Conservation (phyloP, 192 early-diverging fungal species). For the Entomortierella lignicola region DNA sequence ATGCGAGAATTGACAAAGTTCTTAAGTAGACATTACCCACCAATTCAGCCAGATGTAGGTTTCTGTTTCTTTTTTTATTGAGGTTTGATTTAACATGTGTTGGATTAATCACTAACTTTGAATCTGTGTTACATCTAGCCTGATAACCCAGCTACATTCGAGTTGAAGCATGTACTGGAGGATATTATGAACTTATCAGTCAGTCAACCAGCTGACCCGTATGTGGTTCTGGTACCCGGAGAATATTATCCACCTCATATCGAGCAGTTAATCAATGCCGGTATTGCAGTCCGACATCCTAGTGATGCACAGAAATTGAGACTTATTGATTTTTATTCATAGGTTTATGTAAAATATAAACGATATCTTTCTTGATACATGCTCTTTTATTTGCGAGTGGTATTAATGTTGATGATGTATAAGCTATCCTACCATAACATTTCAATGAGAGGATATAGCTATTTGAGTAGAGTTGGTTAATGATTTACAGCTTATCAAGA, state of each 20-base stretch:
- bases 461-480: no score
- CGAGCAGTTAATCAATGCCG: constrained; percentile 63
- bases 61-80: not conserved
- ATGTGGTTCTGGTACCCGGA: constrained; percentile 54
- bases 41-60: constrained; percentile 33
- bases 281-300: constrained; percentile 62
- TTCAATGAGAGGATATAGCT: no score
- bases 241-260: constrained; percentile 64
- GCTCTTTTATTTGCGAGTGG: constrained; percentile 1
- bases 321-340: constrained; percentile 58
- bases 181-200: constrained; percentile 66
- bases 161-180: constrained; percentile 47
- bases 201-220: constrained; percentile 54
- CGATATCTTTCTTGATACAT: not conserved
- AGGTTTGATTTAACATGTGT: not conserved
- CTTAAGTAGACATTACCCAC: constrained; percentile 25
- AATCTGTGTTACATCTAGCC: constrained; percentile 4
- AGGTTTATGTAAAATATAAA: not conserved
- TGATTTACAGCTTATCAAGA: constrained; percentile 72
- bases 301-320: constrained; percentile 54
- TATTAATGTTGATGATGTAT: not conserved
- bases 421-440: not conserved
- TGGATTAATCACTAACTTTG: not conserved
- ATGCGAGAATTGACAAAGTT: constrained; percentile 37
- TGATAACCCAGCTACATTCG: constrained; percentile 6